phyloP scores from a whole-genome alignment of 2,329 filamentous ascomycete species.

The Trematosphaeria pertusa region DNA sequence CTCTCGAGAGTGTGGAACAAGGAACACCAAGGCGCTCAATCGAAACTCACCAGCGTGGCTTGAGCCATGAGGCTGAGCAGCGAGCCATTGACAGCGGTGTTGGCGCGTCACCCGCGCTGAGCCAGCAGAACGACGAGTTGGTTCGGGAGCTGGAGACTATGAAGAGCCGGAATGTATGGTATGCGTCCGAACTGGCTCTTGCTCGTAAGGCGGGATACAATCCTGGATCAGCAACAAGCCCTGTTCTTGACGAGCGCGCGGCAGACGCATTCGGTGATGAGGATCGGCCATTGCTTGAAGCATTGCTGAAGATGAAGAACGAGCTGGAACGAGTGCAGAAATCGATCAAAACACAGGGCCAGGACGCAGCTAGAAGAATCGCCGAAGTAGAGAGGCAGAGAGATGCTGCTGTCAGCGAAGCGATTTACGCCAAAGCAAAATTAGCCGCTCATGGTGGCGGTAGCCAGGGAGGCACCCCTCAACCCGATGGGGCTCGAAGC shows the following conservation, averaged over 20 bases:
- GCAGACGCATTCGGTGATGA: slow-evolving; percentile 88
- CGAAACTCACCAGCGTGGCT: slow-evolving; percentile 38
- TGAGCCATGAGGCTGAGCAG: slow-evolving; percentile 40
- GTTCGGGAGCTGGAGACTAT: slow-evolving; percentile 85
- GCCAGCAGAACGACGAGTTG: slow-evolving; percentile 72
- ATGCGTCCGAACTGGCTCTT: slow-evolving; percentile 90
- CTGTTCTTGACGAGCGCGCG: slow-evolving; percentile 76
- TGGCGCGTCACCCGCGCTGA: slow-evolving; percentile 67
- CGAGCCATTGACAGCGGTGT: slow-evolving; percentile 65
- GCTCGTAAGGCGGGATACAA: slow-evolving; percentile 90
- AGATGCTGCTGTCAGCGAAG: slow-evolving; percentile 92
- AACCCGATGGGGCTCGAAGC: slow-evolving; percentile 62
- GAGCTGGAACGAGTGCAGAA: slow-evolving; percentile 89
- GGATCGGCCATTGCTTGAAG: slow-evolving; percentile 90
- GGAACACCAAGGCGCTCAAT: slow-evolving; percentile 38
- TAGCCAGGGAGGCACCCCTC: slow-evolving; percentile 67
- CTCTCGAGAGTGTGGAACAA: slow-evolving; percentile 68
- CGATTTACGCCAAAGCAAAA: slow-evolving; percentile 92
- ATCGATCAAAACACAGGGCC: slow-evolving; percentile 86
- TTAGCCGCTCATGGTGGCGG: slow-evolving; percentile 77
- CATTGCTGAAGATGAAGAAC: slow-evolving; percentile 86
- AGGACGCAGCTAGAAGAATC: slow-evolving; percentile 84
- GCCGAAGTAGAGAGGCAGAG: slow-evolving; percentile 94
- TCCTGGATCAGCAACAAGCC: slow-evolving; percentile 72
- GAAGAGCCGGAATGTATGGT: slow-evolving; percentile 93